phyloP scores from a whole-genome alignment of 148 eudicot genomes.

The Linanthus parryae region DNA sequence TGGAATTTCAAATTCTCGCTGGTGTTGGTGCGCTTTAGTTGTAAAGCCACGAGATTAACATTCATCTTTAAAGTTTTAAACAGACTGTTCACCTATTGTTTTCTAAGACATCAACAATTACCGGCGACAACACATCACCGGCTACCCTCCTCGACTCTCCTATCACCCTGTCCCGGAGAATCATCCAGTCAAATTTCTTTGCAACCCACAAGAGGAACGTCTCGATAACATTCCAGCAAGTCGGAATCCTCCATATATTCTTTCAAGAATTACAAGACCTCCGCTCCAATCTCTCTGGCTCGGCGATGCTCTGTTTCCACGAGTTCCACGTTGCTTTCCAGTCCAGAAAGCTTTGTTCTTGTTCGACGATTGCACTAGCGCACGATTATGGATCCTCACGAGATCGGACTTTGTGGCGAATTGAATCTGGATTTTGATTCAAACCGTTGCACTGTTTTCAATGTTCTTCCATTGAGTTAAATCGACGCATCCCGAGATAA shows the following conservation, averaged over 20 bases:
- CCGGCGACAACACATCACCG: too few relatives aligned
- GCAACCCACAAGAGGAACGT: constrained; percentile 38
- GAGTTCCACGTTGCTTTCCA: constrained; percentile 68
- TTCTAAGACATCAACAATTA: too few relatives aligned
- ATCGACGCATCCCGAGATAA: constrained; percentile 33
- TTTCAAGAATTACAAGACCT: constrained; percentile 48
- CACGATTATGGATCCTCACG: constrained; percentile 43
- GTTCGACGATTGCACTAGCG: constrained; percentile 50
- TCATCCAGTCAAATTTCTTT: constrained; percentile 29
- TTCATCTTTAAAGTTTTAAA: too few relatives aligned
- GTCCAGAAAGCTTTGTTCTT: constrained; percentile 48
- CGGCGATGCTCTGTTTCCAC: constrained; percentile 34
- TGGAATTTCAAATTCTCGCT: too few relatives aligned
- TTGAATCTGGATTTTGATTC: constrained; percentile 32
- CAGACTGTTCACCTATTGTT: too few relatives aligned
- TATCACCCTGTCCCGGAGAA: constrained; percentile 29
- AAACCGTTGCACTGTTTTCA: constrained; percentile 38
- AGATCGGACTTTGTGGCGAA: constrained; percentile 27
- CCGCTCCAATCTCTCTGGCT: constrained; percentile 3
- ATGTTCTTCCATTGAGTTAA: constrained; percentile 36
- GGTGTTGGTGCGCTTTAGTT: too few relatives aligned
- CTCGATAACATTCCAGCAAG: constrained; percentile 45
- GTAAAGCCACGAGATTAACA: too few relatives aligned
- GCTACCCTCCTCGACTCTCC: constrained; percentile 49
- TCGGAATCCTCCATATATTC: constrained; percentile 42